Percentiles rank a stretch among this genome's conserved stretches.
Evolutionary conservation across 2,329 filamentous ascomycete species (phyloP).

Genomic region (Cladophialophora yegresii): DNA sequence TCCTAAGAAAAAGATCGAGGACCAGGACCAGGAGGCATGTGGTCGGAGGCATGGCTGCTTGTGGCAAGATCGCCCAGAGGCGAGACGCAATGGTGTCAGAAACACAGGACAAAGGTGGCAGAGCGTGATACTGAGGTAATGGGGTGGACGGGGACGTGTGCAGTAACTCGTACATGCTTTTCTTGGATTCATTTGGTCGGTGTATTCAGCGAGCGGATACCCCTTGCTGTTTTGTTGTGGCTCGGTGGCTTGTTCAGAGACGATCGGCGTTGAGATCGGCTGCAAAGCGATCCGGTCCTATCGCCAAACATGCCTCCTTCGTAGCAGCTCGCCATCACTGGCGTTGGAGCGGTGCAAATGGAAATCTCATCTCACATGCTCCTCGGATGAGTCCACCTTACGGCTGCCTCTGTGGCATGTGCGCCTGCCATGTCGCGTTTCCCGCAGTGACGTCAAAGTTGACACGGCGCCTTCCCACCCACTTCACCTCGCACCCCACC

Average conservation of each 20-base stretch:
- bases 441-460: slow-evolving; percentile 7
- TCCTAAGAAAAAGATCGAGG: neutral
- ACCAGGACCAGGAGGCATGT: neutral
- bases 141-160: slow-evolving; percentile 15
- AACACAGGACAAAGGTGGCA: neutral
- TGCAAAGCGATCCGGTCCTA: neutral
- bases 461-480: neutral
- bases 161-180: neutral
- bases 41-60: neutral
- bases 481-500: neutral
- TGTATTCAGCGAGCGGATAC: slow-evolving; percentile 17
- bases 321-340: neutral
- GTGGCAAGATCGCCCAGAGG: neutral
- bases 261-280: neutral
- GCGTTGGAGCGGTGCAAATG: neutral
- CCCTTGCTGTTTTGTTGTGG: slow-evolving; percentile 14
- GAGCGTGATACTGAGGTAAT: slow-evolving; percentile 15
- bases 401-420: neutral
- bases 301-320: neutral
- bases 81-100: neutral
- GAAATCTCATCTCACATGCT: neutral
- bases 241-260: neutral
- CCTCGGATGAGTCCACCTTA: neutral
- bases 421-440: neutral
- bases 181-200: slow-evolving; percentile 9